Base-by-base conservation (phyloP, 1,139 yeast genomes). In the Scheffersomyces quercinus region DNA sequence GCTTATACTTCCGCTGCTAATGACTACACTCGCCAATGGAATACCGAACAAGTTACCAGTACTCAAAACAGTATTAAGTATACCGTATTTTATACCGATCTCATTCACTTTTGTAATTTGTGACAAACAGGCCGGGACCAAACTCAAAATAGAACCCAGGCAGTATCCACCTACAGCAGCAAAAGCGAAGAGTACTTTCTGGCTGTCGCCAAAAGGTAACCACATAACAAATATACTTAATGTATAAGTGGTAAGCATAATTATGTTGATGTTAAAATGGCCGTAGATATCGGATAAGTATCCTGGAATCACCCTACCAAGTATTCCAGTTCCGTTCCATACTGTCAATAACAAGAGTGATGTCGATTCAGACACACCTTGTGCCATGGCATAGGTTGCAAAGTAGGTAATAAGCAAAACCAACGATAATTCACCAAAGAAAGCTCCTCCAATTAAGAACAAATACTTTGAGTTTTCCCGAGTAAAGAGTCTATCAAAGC, bases 241-340 rank as follows among this genome's bases (percentile, higher is more conserved):
- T 0, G 74, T 70, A 29, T 79, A 65, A 38, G 72, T 51, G n/a
- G 62, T 20, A 49, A 78, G 59, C 63, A 79, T 67, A 16, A 58
- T 44, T 29, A 75, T 63, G 55, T 77, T 76, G 14, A 82, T 68
- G 53, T 83, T 84, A 60, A 78, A 83, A 32, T 79, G 67, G 0
- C 90, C 90, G 28, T 75, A 47, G 45, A 60, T 72, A 45, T 68
- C 78, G 46, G 85, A 85, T 0, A 83, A 74, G 8, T 76, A 50
- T 28, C 83, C 82, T 0, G 88, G 84, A 5, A 81, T 52, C 43
- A 74, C 73, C 46, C 89, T 64, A 1, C 88, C 89, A 3, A 75
- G 50, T 12, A 82, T 70, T 5, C 88, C 88, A 2, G 79, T 67
- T 1, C 82, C 83, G 60, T 82, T 84, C 53, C 75, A 68, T 8